These are phyloP conservation scores for Phalaenopsis hybrid DNA, from an alignment of 116 monocot genomes.

Conservation along the genomic window DNA sequence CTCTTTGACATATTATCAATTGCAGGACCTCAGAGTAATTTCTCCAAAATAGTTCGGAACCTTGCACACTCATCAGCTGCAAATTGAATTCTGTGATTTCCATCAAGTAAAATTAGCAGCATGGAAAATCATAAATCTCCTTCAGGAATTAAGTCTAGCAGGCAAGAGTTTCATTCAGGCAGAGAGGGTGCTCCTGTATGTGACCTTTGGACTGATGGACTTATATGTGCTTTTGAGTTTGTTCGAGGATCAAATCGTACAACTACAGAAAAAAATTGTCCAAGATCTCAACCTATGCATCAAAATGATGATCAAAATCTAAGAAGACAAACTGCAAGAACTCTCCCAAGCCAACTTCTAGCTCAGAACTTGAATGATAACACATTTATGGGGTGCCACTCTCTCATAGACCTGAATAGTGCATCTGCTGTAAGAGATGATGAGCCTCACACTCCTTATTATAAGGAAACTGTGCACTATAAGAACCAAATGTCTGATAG, in stretches of 20 bases:
- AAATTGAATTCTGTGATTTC: not conserved
- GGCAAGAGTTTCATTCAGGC: slow-evolving; percentile 33
- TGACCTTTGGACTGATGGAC: slow-evolving; percentile 79
- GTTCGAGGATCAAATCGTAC: slow-evolving; percentile 24
- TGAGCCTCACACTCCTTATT: slow-evolving; percentile 16
- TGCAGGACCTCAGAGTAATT: not conserved
- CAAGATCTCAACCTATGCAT: slow-evolving; percentile 3
- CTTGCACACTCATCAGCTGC: not conserved
- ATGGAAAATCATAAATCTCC: slow-evolving; percentile 14
- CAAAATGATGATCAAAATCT: slow-evolving; percentile 14
- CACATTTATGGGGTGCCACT: slow-evolving; percentile 1
- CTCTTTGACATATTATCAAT: not conserved
- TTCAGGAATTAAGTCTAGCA: slow-evolving; percentile 16
- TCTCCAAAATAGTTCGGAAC: not conserved
- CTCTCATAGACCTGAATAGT: slow-evolving; percentile 16
- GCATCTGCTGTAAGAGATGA: slow-evolving; percentile 1
- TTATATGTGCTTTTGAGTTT: slow-evolving; percentile 89
- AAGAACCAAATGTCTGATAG: slow-evolving; percentile 17
- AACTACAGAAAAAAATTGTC: slow-evolving; percentile 12
- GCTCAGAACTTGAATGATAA: slow-evolving; percentile 11
- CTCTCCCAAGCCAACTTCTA: slow-evolving; percentile 3
- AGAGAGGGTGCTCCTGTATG: slow-evolving; percentile 34
- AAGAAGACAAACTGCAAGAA: slow-evolving; percentile 17
- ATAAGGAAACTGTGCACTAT: slow-evolving; percentile 10
- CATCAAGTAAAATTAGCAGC: slow-evolving; percentile 12